These are phyloP conservation scores for Alectoria sarmentosa DNA, from an alignment of 495 filamentous ascomycete species.

Conservation along the genomic window DNA sequence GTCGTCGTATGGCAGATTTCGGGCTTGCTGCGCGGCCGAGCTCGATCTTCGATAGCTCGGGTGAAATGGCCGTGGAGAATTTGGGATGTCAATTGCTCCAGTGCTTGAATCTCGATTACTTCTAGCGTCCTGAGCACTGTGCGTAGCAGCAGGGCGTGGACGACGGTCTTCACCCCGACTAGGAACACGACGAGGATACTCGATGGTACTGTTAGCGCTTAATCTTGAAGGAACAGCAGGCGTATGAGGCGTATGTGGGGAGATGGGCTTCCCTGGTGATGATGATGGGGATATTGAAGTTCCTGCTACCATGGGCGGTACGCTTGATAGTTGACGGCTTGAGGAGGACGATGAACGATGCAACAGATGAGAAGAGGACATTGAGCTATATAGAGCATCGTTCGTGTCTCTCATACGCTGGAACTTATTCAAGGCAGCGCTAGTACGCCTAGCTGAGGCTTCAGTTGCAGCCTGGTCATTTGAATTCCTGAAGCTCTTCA, in stretches of 20 bases:
- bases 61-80: slow-evolving; percentile 58
- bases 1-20: slow-evolving; percentile 41
- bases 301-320: slow-evolving; percentile 76
- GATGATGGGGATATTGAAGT: slow-evolving; percentile 79
- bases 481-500: slow-evolving; percentile 56
- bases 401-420: slow-evolving; percentile 82
- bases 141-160: slow-evolving; percentile 9
- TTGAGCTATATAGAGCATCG: slow-evolving; percentile 75
- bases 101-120: slow-evolving; percentile 40
- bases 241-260: slow-evolving; percentile 89
- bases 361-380: slow-evolving; percentile 75
- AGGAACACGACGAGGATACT: slow-evolving; percentile 46
- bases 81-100: slow-evolving; percentile 76
- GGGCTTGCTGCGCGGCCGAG: slow-evolving; percentile 68
- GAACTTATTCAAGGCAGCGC: slow-evolving; percentile 66
- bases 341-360: slow-evolving; percentile 78
- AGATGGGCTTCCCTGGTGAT: slow-evolving; percentile 85
- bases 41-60: slow-evolving; percentile 62
- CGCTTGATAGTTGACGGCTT: slow-evolving; percentile 74
- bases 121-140: background rate
- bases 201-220: slow-evolving; percentile 79
- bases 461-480: slow-evolving; percentile 48
- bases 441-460: slow-evolving; percentile 53
- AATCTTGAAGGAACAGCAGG: slow-evolving; percentile 89
- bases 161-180: slow-evolving; percentile 24